Evolutionary conservation across 2,329 filamentous ascomycete species (phyloP), one percentile per base, ranked within the genome.

Genomic region (Grosmannia serpens): DNA sequence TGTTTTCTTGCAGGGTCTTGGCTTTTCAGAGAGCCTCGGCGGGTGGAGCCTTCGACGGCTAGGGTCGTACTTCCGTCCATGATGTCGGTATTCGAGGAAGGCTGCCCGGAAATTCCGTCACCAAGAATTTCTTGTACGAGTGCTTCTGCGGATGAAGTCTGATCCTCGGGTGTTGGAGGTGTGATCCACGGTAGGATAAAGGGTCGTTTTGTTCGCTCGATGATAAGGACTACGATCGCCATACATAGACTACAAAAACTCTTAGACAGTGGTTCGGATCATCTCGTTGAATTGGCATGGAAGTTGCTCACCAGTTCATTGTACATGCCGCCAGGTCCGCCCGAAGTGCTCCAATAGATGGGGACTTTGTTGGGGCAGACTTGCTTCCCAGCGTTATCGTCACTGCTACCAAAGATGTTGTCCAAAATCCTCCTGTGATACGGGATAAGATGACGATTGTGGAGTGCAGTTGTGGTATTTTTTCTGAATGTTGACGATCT

Each of bases 391-490:
- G 57, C 17, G 66, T 64, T 9, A 69, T 64, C 4, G 65, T 65
- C 3, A 68, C 62, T 4, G 67, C 61, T 7, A 70, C 62, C 8
- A 67, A 55, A 0, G 68, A 62, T 1, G 65, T 62, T 0, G 62
- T 53, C 70, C 70, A 73, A 10, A 69, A 58, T 0, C 66, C 61
- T 1, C 65, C 52, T 0, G 65, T 65, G 20, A 69, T 63, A 0
- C 68, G 65, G 0, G 67, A 66, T 4, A 68, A 56, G 27, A 71
- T 64, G 50, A 67, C 60, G 35, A 66, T 63, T 59, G 64, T 67
- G 9, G 69, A 67, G 41, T 71, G 68, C 9, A 71, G 62, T 7
- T 67, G 66, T 22, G 68, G 65, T n/a, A 67, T 65, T 15, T 66
- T 61, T 2, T 64, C 44, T 58, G 10, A 65, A 65, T 1, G 59